Evolutionary conservation across 2,329 filamentous ascomycete species (phyloP), one percentile per base, ranked within the genome.

Genomic region (Colletotrichum liriopes): DNA sequence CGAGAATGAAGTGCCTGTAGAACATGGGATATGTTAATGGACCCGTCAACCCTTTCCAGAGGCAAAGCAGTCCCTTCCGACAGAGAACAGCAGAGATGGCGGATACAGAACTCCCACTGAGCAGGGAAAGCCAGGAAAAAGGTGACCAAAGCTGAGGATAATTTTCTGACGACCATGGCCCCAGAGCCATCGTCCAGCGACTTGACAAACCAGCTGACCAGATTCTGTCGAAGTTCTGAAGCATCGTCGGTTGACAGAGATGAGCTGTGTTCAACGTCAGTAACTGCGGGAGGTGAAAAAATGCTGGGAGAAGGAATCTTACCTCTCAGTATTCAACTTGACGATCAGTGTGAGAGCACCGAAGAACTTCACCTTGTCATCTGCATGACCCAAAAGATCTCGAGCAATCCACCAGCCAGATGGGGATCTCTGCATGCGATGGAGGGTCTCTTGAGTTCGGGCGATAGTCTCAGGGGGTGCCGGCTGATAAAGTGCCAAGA

Each of bases 251-350:
- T 86, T 60, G 86, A 85, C 51, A 94, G 81, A 20, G 86, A 85
- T 67, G 83, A 80, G 76, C 85, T 88, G 12, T 37, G 16, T 47
- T 26, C 14, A 35, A 61, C 77, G 71, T 60, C 68, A 45, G 26
- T 26, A 23, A 29, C 23, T 32, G 5, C 32, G 20, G 14, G 39
- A 8, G 43, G 66, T 39, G 45, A 47, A 49, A 5, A 14, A 23
- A 37, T 26, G 11, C n/a, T 18, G 5, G 32, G 43, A 23, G 26
- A 37, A 61, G 16, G 16, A 39, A 16, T 77, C 86, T 74, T 84
- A 93, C 93, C 92, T 94, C 79, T 96, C 94, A n/a, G 92, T 93
- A 80, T 98, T 98, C 71, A 98, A 90, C 83, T 98, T 99, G 77
- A 98, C 91, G 62, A 94, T 97, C 75, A 98, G 93, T 0, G 96